Evolutionary conservation across 2,329 filamentous ascomycete genomes (phyloP), one percentile per base, ranked within the genome.

Genomic region (Setomelanomma holmii): DNA sequence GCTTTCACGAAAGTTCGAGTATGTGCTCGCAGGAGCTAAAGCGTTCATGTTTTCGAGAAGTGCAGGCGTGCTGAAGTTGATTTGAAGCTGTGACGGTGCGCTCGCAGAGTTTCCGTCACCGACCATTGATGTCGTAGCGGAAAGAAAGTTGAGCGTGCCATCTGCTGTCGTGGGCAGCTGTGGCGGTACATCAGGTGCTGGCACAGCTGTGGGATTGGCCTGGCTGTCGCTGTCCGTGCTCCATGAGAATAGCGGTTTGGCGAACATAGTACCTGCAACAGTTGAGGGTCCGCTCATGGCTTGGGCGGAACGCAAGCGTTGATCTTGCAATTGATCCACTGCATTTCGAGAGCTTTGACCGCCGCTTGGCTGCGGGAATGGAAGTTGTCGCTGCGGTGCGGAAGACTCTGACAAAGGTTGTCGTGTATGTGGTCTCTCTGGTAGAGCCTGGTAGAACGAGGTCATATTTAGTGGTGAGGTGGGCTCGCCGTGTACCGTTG

Each of bases 301-400:
- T 30, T 68, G 68, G 27, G 52, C 54, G 35, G 66, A 63, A 23
- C 67, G 66, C 22, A 75, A 57, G 11, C 66, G 63, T 47, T 62
- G 66, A 35, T 67, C 67, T 57, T 73, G 71, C 19, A 72, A 23
- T 33, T 68, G 63, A 40, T 74, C 72, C 3, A 72, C 61, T 17
- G 46, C 53, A 45, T 71, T 68, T 5, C 66, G 60, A 4, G 64
- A 56, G 3, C 54, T 53, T 24, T 65, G 66, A 11, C 61, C 58
- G 7, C 60, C 60, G 21, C 59, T 69, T 8, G 69, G 63, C 27
- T 67, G 68, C n/a, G 71, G 72, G 10, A 70, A 57, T 6, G 72
- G 72, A 4, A 74, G 56, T 21, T 67, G 69, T 41, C 71, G 61
- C 39, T 60, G 66, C 10, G 68, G 65, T 19, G 49, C 49, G 24